Evolutionary conservation across 257 asterid genomes (phyloP).

Genomic region (Pogostemon cablin): DNA sequence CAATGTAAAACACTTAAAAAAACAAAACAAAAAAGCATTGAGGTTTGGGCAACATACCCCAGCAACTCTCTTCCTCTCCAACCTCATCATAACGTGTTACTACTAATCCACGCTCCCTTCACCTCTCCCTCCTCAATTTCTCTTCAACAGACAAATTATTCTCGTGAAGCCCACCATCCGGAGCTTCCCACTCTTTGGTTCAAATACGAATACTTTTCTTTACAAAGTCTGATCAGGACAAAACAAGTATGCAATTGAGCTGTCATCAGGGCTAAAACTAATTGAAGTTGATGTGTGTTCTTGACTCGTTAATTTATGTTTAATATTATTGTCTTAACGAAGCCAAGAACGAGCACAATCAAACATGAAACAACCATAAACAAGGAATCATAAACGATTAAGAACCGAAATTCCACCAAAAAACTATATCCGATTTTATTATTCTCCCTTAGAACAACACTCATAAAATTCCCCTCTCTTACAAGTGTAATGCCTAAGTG

Average conservation of each 20-base stretch:
- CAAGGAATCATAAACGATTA: no score
- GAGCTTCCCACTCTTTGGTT: conserved; percentile 59
- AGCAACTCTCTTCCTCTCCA: conserved; percentile 57
- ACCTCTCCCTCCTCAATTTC: conserved; percentile 86
- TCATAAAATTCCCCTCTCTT: no score
- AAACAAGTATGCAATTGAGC: conserved; percentile 62
- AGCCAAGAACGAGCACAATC: no score
- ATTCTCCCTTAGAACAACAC: no score
- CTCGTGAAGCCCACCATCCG: conserved; percentile 93
- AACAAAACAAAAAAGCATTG: neutral
- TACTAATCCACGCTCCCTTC: conserved; percentile 88
- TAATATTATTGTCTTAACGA: no score
- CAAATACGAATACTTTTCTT: conserved; percentile 61
- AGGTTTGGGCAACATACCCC: conserved; percentile 60
- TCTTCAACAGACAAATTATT: conserved; percentile 81
- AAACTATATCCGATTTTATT: no score
- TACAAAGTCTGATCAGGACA: conserved; percentile 69
- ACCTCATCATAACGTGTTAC: conserved; percentile 76
- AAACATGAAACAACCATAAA: no score
- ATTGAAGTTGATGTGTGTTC: conserved; percentile 34
- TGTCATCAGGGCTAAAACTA: conserved; percentile 87
- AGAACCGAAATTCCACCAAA: no score
- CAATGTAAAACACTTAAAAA: neutral
- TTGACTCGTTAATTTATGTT: no score
- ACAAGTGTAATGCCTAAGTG: no score